phyloP scores from a whole-genome alignment of 202 grass and related monocot species.

The Zoysia matrella region DNA sequence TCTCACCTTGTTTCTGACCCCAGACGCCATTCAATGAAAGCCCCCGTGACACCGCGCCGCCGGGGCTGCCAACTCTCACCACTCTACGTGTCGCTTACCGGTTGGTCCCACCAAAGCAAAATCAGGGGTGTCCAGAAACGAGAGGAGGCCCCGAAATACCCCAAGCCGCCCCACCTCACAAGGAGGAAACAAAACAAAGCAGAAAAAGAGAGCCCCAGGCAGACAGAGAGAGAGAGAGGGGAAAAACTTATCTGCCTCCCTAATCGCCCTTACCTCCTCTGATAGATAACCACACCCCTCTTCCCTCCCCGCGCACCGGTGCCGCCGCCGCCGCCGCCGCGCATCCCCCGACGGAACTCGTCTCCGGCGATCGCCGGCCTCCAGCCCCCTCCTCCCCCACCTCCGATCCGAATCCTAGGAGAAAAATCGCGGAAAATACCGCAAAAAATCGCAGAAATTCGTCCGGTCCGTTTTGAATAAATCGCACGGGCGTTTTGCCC shows the following conservation, averaged over 20 bases:
- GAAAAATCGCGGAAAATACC: conserved; percentile 53
- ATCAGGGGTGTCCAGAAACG: conserved; percentile 26
- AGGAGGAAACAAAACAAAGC: conserved; percentile 22
- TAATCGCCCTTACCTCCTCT: conserved; percentile 52
- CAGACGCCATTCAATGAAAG: background rate
- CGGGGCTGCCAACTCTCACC: background rate
- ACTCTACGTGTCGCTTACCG: conserved; percentile 23
- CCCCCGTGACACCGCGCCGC: background rate
- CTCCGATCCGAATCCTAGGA: conserved; percentile 40
- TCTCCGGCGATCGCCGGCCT: conserved; percentile 41
- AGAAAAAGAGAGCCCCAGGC: conserved; percentile 8
- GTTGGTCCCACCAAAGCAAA: conserved; percentile 33
- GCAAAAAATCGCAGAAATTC: conserved; percentile 51
- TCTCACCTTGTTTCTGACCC: background rate
- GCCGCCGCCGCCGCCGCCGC: conserved; percentile 61
- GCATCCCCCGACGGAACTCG: conserved; percentile 24
- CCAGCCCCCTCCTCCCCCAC: conserved; percentile 1
- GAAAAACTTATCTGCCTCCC: conserved; percentile 60
- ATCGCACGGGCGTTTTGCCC: conserved; percentile 44
- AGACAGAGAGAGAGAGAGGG: conserved; percentile 20
- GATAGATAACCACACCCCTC: conserved; percentile 58
- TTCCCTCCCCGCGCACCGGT: conserved; percentile 34
- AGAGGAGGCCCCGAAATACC: conserved; percentile 27
- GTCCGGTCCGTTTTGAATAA: conserved; percentile 46
- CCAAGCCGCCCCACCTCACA: background rate